Conservation (phyloP, 2,329 filamentous ascomycete genomes). For the Xylaria sp. region DNA sequence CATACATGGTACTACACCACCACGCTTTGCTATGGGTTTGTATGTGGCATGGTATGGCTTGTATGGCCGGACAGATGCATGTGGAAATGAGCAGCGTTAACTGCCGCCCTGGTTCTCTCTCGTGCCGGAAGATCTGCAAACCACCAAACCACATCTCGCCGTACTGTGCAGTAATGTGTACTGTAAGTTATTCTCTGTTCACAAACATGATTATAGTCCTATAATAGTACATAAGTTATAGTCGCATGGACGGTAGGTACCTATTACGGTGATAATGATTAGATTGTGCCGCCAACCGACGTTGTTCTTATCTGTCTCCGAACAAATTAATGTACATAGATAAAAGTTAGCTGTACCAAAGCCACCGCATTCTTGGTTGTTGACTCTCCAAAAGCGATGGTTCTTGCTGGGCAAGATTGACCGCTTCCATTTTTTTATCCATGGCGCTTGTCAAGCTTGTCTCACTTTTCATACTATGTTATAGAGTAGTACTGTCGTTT, state of each 20-base stretch:
- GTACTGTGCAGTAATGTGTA: slow-evolving; percentile 1
- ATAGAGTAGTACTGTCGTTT: neutral
- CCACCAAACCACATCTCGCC: slow-evolving; percentile 17
- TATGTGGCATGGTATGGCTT: slow-evolving; percentile 1
- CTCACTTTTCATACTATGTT: too few relatives aligned
- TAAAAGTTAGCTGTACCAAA: slow-evolving; percentile 21
- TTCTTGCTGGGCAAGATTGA: slow-evolving; percentile 9
- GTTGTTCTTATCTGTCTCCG: neutral
- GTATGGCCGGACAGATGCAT: slow-evolving; percentile 21
- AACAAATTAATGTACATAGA: slow-evolving; percentile 12
- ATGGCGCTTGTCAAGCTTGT: slow-evolving; percentile 25
- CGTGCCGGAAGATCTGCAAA: slow-evolving; percentile 33
- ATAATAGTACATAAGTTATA: too few relatives aligned
- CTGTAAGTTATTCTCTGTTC: neutral
- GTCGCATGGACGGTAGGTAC: neutral
- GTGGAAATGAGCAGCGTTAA: slow-evolving; percentile 30
- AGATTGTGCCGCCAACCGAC: too few relatives aligned
- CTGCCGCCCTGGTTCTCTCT: slow-evolving; percentile 24
- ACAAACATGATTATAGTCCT: neutral
- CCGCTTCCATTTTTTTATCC: slow-evolving; percentile 1
- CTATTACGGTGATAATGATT: too few relatives aligned
- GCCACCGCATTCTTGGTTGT: slow-evolving; percentile 8
- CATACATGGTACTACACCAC: slow-evolving; percentile 9
- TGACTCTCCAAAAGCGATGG: neutral
- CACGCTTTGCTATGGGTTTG: neutral